A percentile compares a stretch with the other conserved stretches of the same genome.
These are phyloP conservation scores for Geopyxis carbonaria DNA, from an alignment of 495 filamentous ascomycete species.

Conservation along the genomic window DNA sequence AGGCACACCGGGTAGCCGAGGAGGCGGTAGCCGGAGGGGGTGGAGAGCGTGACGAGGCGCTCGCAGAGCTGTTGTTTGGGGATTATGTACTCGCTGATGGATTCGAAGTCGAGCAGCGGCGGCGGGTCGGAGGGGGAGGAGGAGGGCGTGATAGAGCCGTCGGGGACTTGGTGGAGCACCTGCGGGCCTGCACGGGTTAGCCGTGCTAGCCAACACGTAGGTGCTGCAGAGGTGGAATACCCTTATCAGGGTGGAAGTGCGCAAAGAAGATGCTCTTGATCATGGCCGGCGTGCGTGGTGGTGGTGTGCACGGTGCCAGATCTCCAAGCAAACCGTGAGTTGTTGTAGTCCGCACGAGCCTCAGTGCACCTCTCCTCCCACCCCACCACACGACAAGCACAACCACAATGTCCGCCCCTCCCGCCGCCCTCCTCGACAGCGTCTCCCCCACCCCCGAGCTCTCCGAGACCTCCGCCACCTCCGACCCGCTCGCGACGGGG, in stretches of 20 bases:
- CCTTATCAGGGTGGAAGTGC: slow-evolving; percentile 78
- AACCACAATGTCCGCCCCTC: neutral
- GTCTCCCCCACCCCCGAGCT: slow-evolving; percentile 14
- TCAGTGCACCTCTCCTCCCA: neutral
- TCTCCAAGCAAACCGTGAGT: no score
- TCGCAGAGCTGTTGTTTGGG: slow-evolving; percentile 83
- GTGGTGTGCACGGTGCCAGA: neutral
- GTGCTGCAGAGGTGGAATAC: slow-evolving; percentile 27
- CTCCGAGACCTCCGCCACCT: slow-evolving; percentile 9
- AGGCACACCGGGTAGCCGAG: slow-evolving; percentile 84
- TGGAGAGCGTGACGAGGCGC: slow-evolving; percentile 63
- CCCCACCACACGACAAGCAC: neutral
- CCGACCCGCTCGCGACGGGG: slow-evolving; percentile 17
- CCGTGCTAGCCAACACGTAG: neutral
- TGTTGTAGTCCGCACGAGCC: no score
- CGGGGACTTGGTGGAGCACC: slow-evolving; percentile 56
- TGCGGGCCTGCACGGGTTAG: slow-evolving; percentile 46
- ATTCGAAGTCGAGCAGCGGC: slow-evolving; percentile 65
- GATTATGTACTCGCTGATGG: slow-evolving; percentile 76
- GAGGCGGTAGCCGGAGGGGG: slow-evolving; percentile 59
- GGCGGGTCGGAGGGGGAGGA: slow-evolving; percentile 35
- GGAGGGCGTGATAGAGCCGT: slow-evolving; percentile 53
- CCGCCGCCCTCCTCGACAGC: neutral
- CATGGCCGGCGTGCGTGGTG: slow-evolving; percentile 30
- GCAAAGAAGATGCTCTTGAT: slow-evolving; percentile 95